Evolutionary conservation across 257 asterid species (phyloP), one percentile per base, ranked within the genome.

Genomic region (Nicotiana otophora): DNA sequence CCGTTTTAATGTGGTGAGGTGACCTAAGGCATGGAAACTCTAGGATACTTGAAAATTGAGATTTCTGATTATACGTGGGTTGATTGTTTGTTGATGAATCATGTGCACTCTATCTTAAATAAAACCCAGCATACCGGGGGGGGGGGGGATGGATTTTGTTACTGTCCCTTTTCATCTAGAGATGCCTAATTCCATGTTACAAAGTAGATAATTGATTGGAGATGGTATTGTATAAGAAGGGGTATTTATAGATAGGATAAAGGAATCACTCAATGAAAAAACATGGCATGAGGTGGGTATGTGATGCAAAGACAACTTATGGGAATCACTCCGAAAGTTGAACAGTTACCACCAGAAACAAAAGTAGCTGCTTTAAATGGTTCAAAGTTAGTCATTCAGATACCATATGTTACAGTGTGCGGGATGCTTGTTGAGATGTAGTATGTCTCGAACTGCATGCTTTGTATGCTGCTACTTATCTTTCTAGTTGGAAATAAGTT

Each of bases 1-100:
- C 80, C 63, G 16, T 61, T 55, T 51, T 51, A 51, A 51, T 51
- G 63, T 75, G 80, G 16, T 16, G 46, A 75, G 26, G 63, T 75
- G 80, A 8, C 28, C 58, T 36, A 75, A 48, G 46, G 17, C 28
- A 31, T 75, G 63, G 28, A 15, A 75, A 28, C 42, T 75, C 28
- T 15, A 16, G 42, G 80, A 75, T 28, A 51, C 63, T 55, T 26
- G 16, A 28, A 15, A 14, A 14, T 12, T 75, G 17, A 1, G 10
- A 72, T 16, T 51, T 75, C 19, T 28, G 33, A 64, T 64, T 23
- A 28, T 26, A 75, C 53, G 26, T 17, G 26, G 1, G 64, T 51
- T 75, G 80, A 7, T 15, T 51, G 60, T 75, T 75, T 75, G 64
- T 75, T 75, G 63, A 75, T 75, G 80, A 51, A 75, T 75, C 80